Base-by-base conservation (phyloP, 176 grass and related monocot species). In the Urochloa ruziziensis region DNA sequence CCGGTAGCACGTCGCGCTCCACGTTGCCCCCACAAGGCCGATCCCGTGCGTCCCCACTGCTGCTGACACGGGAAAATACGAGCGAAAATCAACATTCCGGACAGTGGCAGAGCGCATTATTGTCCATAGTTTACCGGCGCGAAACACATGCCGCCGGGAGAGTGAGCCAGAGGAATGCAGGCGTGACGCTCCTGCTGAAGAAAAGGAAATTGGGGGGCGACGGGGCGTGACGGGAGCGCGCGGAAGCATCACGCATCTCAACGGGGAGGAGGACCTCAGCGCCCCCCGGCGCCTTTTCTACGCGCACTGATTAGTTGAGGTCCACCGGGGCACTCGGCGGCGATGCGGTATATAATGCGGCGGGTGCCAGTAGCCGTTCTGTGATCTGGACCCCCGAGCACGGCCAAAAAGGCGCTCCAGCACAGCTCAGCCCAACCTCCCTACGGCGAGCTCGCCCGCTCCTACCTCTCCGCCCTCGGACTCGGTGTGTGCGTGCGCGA, bases 1-100 rank as follows among this genome's bases (percentile, higher is more conserved):
- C 88, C 79, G 72, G 79, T 73, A 13, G 88, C 46, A 72, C 73
- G 83, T 90, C 88, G 62, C 75, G 0, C 18, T 73, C 86, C 75
- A 35, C 39, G 24, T 16, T 62, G 2, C 25, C 37, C 47, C 30
- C 6, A 14, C 30, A 1, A 4, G 53, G 2, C 1, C 58, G 37
- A 78, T 56, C 74, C 53, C 35, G 54, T 23, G 58, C 46, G 57
- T 9, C 63, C 52, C 79, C 63, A 76, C 73, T 53, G 70, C 73
- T 77, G 69, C 16, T 74, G 85, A 46, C 59, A 32, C 58, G 17
- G 42, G 4, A 24, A 66, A 61, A 62, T 7, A 47, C 19, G 14
- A 21, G 40, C 80, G 1, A 62, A 32, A 49, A 24, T 42, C 39
- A 52, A 51, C 69, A 28, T 74, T 74, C 81, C 47, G 3, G 62